Evolutionary conservation across 2,329 filamentous ascomycete genomes (phyloP).

Genomic region (Penicillium sp.): DNA sequence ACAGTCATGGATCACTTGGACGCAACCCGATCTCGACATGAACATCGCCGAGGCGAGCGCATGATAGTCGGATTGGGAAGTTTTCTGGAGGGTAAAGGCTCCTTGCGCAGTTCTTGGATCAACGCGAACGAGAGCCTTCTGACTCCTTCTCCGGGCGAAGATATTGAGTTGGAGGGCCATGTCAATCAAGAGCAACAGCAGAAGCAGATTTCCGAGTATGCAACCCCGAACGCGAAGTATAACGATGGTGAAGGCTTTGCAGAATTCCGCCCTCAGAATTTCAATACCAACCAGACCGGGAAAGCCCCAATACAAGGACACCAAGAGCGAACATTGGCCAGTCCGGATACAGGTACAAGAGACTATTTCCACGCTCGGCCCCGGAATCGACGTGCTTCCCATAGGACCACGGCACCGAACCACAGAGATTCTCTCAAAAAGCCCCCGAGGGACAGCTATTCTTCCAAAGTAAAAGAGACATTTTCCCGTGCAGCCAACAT

Average conservation of each 20-base stretch:
- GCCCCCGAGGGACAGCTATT: conserved; percentile 6
- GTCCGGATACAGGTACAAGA: neutral
- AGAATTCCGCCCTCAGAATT: neutral
- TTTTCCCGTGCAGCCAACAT: conserved; percentile 47
- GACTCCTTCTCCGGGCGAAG: neutral
- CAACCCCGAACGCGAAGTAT: neutral
- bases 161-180: conserved; percentile 8
- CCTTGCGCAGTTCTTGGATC: conserved; percentile 15
- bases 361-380: neutral
- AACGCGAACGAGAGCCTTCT: neutral
- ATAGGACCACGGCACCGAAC: neutral
- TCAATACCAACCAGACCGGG: neutral
- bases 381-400: neutral
- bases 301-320: neutral
- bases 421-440: neutral
- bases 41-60: conserved; percentile 49
- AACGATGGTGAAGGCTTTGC: neutral
- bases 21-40: conserved; percentile 51
- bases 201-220: conserved; percentile 8
- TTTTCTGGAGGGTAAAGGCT: conserved; percentile 50
- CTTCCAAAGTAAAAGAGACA: conserved; percentile 19
- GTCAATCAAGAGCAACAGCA: conserved; percentile 13
- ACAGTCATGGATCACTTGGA: conserved; percentile 61
- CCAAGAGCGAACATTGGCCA: neutral
- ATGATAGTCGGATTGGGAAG: conserved; percentile 56